These are phyloP conservation scores for Chenopodium formosanum DNA, from an alignment of 148 eudicot species.

Conservation along the genomic window DNA sequence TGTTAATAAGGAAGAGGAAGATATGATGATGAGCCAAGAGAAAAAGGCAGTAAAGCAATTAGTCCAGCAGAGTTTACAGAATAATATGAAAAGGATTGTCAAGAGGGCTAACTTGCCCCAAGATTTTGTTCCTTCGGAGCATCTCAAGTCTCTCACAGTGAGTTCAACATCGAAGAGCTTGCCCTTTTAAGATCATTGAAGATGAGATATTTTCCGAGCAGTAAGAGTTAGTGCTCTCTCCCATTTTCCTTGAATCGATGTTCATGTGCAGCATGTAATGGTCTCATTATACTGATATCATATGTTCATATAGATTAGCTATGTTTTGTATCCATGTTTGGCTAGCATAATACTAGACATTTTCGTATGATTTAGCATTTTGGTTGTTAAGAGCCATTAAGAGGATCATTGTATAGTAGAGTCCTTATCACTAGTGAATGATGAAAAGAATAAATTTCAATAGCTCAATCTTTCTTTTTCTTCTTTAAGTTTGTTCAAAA, in stretches of 20 bases:
- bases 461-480: not conserved
- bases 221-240: conserved; percentile 25
- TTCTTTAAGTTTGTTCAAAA: not conserved
- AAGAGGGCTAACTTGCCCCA: conserved; percentile 91
- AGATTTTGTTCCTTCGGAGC: conserved; percentile 82
- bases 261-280: conserved; percentile 12
- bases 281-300: conserved; percentile 17
- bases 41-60: conserved; percentile 82
- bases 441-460: conserved; percentile 11
- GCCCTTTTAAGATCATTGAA: conserved; percentile 62
- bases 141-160: conserved; percentile 64
- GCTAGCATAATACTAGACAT: conserved; percentile 24
- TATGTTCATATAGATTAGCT: conserved; percentile 13
- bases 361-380: conserved; percentile 24
- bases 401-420: conserved; percentile 18
- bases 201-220: conserved; percentile 19
- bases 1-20: conserved; percentile 44
- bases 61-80: conserved; percentile 91
- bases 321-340: conserved; percentile 2
- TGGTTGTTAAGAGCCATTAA: conserved; percentile 14
- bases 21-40: conserved; percentile 78
- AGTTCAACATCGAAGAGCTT: conserved; percentile 90
- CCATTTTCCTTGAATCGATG: not conserved
- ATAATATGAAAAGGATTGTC: conserved; percentile 80
- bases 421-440: conserved; percentile 26